Conservation (phyloP, 306 rosid genomes). For the Quercus bicolor region DNA sequence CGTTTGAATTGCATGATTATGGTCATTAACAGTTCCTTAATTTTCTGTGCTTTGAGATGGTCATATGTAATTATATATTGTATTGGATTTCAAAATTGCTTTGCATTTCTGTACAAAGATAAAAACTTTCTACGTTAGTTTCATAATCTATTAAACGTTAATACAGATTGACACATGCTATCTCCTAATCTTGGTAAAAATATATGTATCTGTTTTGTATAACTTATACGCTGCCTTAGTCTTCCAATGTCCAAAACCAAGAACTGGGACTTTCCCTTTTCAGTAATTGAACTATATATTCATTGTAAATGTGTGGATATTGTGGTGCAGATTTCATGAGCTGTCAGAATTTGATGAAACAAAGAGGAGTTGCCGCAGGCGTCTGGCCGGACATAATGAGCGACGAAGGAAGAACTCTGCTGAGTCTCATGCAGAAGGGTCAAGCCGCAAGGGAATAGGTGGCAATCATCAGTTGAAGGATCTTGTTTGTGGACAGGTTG, state of each 20-base stretch:
- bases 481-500: slow-evolving; percentile 34
- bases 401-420: slow-evolving; percentile 55
- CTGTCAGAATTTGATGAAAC: slow-evolving; percentile 59
- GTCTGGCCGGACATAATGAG: slow-evolving; percentile 68
- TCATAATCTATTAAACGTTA: not conserved
- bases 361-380: slow-evolving; percentile 68
- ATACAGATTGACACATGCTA: not conserved
- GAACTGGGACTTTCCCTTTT: not conserved
- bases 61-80: not conserved
- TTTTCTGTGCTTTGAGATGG: not conserved
- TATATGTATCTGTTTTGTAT: not conserved
- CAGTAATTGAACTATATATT: not conserved
- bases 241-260: not conserved
- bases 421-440: slow-evolving; percentile 52
- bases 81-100: not conserved
- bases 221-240: not conserved
- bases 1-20: not conserved
- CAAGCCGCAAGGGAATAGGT: slow-evolving; percentile 37
- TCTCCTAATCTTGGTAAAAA: not conserved
- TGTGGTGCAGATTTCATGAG: slow-evolving; percentile 59
- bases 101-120: not conserved
- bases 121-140: not conserved
- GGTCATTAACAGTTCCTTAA: not conserved
- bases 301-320: not conserved
- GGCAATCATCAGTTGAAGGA: slow-evolving; percentile 35